Conservation (phyloP, 192 early-diverging fungal genomes). For the Dimargaris verticillata region DNA sequence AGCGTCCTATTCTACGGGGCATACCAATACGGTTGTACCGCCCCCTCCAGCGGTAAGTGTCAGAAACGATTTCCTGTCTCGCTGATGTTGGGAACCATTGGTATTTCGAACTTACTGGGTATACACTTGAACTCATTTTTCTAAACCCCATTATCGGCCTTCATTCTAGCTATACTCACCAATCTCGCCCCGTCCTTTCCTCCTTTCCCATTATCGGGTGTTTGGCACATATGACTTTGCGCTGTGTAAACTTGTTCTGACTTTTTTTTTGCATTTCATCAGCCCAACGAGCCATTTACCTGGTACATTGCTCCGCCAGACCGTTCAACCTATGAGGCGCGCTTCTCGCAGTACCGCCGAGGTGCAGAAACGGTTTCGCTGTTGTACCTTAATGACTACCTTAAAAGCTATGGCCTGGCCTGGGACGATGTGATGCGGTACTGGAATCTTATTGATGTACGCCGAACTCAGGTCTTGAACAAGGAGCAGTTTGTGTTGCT, state of each 20-base stretch:
- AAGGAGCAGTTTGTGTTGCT: slow-evolving; percentile 29
- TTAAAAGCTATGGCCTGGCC: slow-evolving; percentile 18
- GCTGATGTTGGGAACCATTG: too few relatives aligned
- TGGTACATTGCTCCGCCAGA: slow-evolving; percentile 46
- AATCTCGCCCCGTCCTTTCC: too few relatives aligned
- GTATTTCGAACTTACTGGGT: too few relatives aligned
- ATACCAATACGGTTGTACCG: not conserved
- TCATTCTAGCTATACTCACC: too few relatives aligned
- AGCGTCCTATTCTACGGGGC: not conserved
- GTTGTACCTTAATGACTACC: slow-evolving; percentile 27
- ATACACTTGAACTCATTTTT: too few relatives aligned
- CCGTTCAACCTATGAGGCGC: slow-evolving; percentile 34
- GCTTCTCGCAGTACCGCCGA: slow-evolving; percentile 25
- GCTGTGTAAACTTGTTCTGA: too few relatives aligned
- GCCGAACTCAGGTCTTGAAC: slow-evolving; percentile 31
- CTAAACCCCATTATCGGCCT: too few relatives aligned
- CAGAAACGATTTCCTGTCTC: not conserved
- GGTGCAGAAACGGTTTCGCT: slow-evolving; percentile 17
- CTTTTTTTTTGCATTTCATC: too few relatives aligned
- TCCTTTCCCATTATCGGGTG: too few relatives aligned
- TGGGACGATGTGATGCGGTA: slow-evolving; percentile 19
- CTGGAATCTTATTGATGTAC: slow-evolving; percentile 29
- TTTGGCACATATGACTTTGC: too few relatives aligned
- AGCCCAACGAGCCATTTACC: slow-evolving; percentile 25
- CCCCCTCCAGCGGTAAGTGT: slow-evolving; percentile 13